A percentile compares a stretch with the other conserved stretches of the same genome.
These are phyloP conservation scores for Penicillium sp. DNA, from an alignment of 2,329 filamentous ascomycete genomes.

Conservation along the genomic window DNA sequence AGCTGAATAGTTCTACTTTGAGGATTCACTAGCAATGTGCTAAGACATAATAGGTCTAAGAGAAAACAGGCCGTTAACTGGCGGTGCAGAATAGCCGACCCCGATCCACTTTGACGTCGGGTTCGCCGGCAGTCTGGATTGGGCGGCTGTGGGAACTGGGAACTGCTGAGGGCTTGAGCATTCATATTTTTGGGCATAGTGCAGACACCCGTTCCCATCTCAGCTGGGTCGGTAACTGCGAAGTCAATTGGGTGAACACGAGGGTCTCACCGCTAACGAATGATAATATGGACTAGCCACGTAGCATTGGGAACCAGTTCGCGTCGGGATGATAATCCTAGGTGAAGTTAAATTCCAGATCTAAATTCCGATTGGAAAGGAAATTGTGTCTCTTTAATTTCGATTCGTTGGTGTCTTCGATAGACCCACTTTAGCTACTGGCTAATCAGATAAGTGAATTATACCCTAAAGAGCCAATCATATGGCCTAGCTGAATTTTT, in stretches of 20 bases:
- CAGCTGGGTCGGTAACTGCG: too few species aligned
- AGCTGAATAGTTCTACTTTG: neutral
- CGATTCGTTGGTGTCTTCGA: neutral
- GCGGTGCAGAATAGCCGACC: neutral
- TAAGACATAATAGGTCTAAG: neutral
- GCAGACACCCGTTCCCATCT: too few species aligned
- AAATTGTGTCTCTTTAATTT: neutral
- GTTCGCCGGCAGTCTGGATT: neutral
- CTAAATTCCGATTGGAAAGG: neutral
- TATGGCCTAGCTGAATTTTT: neutral
- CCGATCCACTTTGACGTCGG: neutral
- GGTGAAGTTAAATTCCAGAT: neutral
- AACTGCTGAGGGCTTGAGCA: too few species aligned
- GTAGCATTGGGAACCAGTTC: neutral
- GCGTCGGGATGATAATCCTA: neutral
- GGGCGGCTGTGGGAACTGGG: too few species aligned
- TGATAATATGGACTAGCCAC: neutral
- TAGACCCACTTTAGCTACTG: neutral
- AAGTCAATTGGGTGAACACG: too few species aligned
- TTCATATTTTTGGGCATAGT: too few species aligned
- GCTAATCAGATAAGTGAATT: neutral
- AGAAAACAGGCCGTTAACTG: neutral
- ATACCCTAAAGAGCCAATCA: neutral
- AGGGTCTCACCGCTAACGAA: neutral
- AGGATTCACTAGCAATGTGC: neutral